Evolutionary conservation across 108 stramenopile species (phyloP).

Genomic region (Nitzschia sp.): DNA sequence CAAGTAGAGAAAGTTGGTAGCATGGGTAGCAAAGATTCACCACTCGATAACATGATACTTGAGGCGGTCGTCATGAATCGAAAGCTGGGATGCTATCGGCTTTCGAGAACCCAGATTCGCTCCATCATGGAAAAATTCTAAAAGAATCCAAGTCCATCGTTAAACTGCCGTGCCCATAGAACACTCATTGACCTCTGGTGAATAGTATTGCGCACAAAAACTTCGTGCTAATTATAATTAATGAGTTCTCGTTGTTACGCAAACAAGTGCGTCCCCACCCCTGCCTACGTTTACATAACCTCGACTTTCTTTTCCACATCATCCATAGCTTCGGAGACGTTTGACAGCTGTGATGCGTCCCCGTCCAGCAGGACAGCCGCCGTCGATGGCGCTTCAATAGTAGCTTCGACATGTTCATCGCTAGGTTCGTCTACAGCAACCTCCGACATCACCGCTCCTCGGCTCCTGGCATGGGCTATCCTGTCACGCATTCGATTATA

Average conservation of each 20-base stretch:
- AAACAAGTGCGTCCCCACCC: not conserved
- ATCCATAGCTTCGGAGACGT: not conserved
- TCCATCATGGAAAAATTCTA: conserved; percentile 15
- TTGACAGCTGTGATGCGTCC: not conserved
- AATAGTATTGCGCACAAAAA: too few species aligned
- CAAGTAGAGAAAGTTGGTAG: not conserved
- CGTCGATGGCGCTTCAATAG: not conserved
- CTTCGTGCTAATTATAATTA: too few species aligned
- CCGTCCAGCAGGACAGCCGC: not conserved
- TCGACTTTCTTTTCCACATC: not conserved
- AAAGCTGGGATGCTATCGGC: conserved; percentile 20
- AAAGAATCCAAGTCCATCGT: too few species aligned
- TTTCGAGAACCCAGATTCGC: conserved; percentile 15
- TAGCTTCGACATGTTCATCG: not conserved
- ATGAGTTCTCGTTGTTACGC: too few species aligned
- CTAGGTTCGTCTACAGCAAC: not conserved
- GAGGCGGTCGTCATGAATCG: conserved; percentile 30
- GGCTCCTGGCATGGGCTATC: conserved; percentile 76
- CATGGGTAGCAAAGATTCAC: not conserved
- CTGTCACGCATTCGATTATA: conserved; percentile 83
- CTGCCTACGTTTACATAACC: too few species aligned
- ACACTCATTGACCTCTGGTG: too few species aligned
- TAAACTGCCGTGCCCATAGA: too few species aligned
- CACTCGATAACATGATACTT: not conserved
- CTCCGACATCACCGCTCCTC: conserved; percentile 46